Percentiles rank a stretch among this genome's conserved stretches.
phyloP scores from a whole-genome alignment of 2,329 filamentous ascomycete species.

The Boeremia exigua region DNA sequence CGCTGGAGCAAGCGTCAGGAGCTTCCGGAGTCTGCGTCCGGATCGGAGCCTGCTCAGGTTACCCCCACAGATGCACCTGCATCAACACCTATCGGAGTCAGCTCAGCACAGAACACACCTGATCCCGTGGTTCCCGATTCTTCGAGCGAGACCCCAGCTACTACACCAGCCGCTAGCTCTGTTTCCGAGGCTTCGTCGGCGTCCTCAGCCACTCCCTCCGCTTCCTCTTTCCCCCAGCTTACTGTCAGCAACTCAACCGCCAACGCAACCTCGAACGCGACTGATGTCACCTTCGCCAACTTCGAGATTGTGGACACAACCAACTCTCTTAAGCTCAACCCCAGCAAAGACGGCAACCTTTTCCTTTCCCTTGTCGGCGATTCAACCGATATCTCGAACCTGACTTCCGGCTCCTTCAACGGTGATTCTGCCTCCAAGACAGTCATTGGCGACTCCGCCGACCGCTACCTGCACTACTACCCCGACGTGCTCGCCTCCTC shows the following conservation, averaged over 20 bases:
- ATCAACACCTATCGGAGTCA: background rate
- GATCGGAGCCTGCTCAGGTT: background rate
- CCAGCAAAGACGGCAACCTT: constrained; percentile 6
- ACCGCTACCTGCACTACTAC: constrained; percentile 14
- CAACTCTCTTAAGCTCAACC: constrained; percentile 13
- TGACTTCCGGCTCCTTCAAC: constrained; percentile 8
- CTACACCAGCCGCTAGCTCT: background rate
- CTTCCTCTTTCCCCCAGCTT: background rate
- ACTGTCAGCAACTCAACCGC: constrained; percentile 1
- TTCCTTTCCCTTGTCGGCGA: constrained; percentile 12
- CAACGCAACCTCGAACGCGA: constrained; percentile 7
- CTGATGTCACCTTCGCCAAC: constrained; percentile 6
- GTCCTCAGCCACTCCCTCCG: background rate
- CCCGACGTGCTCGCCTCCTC: constrained; percentile 5
- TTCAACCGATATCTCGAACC: constrained; percentile 8
- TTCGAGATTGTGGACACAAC: constrained; percentile 12
- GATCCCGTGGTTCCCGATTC: background rate
- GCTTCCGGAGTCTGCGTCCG: background rate
- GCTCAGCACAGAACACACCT: constrained; percentile 9
- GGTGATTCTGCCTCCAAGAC: constrained; percentile 10
- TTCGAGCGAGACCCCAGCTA: background rate
- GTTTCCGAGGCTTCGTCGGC: background rate
- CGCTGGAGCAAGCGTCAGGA: constrained; percentile 10
- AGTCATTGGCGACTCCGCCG: constrained; percentile 10
- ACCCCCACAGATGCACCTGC: background rate